Evolutionary conservation across 305 asterid species (phyloP).

Genomic region (Solanum hybrid): DNA sequence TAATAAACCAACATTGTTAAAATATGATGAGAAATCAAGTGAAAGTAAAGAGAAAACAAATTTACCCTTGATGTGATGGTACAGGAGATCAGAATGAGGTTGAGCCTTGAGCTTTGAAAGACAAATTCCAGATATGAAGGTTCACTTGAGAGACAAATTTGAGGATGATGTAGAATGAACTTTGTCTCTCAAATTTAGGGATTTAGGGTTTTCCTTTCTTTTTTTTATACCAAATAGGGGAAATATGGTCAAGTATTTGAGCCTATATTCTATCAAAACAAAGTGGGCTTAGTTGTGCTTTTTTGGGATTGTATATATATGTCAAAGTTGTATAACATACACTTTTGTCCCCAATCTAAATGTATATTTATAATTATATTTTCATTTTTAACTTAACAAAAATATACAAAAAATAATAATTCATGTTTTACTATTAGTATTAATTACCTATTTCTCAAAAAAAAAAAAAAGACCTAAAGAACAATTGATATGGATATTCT

Average conservation of each 20-base stretch:
- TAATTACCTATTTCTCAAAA: no score
- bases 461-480: neutral
- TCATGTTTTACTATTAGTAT: neutral
- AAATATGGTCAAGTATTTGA: neutral
- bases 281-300: neutral
- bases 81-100: neutral
- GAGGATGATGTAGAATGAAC: neutral
- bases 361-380: neutral
- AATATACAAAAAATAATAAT: neutral
- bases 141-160: neutral
- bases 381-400: no score
- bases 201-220: neutral
- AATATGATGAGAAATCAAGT: neutral
- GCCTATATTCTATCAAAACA: neutral
- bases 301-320: no score
- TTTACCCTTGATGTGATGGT: neutral
- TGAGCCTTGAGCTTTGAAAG: neutral
- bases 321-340: no score
- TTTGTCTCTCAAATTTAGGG: neutral
- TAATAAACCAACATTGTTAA: no score
- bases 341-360: neutral
- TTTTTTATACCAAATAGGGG: neutral
- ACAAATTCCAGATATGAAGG: neutral
- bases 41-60: neutral
- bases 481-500: neutral